Evolutionary conservation across 129 eudicot species (phyloP), one percentile per base, ranked within the genome.

Genomic region (Scalesia atractyloides): DNA sequence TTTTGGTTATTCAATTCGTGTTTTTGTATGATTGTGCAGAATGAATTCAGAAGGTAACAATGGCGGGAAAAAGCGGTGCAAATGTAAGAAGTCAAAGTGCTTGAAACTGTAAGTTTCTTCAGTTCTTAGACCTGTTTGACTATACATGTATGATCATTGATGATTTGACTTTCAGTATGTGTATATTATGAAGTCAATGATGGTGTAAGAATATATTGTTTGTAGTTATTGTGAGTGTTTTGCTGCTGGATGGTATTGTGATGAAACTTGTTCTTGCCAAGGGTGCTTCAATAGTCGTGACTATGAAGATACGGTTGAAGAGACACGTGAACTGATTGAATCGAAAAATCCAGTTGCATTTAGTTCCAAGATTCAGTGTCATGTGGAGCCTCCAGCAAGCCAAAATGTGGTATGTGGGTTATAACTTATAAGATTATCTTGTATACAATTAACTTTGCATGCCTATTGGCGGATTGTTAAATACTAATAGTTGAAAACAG

Each of bases 191-290:
- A 53, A 41, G 36, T 70, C n/a, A 70, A 41, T 15, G 22, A 37
- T 20, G 53, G 13, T 70, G 66, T 43, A 11, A 33, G 39, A 64
- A 9, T 61, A 73, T 60, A 13, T 30, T 48, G 12, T 15, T 73
- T 81, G 83, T 86, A 89, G 95, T 68, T 87, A 89, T 70, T 93
- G 98, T 76, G 90, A 87, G 50, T 93, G 98, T 79, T 93, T 89
- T 87, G 88, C 96, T 61, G 75, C 90, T 51, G 88, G 90, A 73
- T 73, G 69, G 51, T 93, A 80, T 76, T 93, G 98, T 54, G 84
- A 57, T 26, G 88, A 76, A 17, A 15, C 78, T 67, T 93, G 96
- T 79, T 30, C 92, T 52, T 93, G 98, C 86, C 81, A 87, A 85
- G 95, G 68, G 22, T 93, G 98, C 83, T 84, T 54, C 22, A 93